Evolutionary conservation across 2,329 filamentous ascomycete species (phyloP).

Genomic region (Colletotrichum gigasporum): DNA sequence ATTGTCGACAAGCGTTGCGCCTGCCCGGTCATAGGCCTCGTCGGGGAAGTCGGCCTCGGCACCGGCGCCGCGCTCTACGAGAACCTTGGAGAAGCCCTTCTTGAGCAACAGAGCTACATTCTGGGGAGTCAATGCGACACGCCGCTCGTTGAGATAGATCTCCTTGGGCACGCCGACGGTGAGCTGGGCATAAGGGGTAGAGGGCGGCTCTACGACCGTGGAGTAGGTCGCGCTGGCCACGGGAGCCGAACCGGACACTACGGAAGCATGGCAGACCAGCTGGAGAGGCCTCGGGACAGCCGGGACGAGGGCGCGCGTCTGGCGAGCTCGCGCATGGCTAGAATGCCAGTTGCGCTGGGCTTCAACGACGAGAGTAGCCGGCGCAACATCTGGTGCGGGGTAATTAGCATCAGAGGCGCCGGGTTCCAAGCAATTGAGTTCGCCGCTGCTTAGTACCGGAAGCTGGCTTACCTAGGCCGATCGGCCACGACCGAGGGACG

Average conservation of each 20-base stretch:
- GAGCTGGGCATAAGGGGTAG: conserved; percentile 74
- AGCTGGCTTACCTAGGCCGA: conserved; percentile 15
- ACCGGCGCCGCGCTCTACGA: conserved; percentile 86
- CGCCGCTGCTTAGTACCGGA: not conserved
- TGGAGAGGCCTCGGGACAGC: conserved; percentile 44
- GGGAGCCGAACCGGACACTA: conserved; percentile 37
- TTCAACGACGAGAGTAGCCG: not conserved
- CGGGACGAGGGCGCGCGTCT: conserved; percentile 39
- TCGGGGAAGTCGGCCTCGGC: conserved; percentile 80
- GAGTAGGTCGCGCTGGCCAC: conserved; percentile 45
- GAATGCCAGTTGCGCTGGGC: conserved; percentile 44
- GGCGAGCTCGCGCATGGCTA: conserved; percentile 46
- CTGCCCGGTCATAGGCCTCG: conserved; percentile 78
- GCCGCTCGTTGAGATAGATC: conserved; percentile 80
- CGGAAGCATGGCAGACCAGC: conserved; percentile 51
- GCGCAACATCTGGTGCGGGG: conserved; percentile 9
- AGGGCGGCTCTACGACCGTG: conserved; percentile 51
- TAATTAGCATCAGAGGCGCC: conserved; percentile 5
- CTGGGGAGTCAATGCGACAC: conserved; percentile 85
- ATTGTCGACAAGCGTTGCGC: conserved; percentile 78
- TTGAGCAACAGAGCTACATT: conserved; percentile 86
- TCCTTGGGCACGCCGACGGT: conserved; percentile 84
- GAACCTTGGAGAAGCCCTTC: conserved; percentile 81
- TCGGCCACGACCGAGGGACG: conserved; percentile 15
- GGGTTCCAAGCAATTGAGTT: not conserved